Evolutionary conservation across 2,329 filamentous ascomycete genomes (phyloP).

Genomic region (Didymosphaeria variabile): DNA sequence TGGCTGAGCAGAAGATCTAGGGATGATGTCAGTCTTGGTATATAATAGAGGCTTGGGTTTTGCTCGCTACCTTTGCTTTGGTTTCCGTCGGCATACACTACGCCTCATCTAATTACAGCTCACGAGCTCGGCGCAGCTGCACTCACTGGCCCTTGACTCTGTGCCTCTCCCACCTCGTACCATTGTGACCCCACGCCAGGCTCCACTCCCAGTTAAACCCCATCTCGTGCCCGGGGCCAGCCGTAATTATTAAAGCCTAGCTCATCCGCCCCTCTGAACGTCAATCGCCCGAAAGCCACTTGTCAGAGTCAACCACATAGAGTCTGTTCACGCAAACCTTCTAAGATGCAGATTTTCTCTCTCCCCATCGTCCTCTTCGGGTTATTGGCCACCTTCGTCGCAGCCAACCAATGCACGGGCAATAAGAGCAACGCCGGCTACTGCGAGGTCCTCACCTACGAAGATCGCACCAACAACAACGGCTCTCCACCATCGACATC

Average conservation of each 20-base stretch:
- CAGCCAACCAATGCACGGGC: constrained; percentile 17
- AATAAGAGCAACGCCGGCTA: constrained; percentile 21
- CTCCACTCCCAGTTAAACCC: background rate
- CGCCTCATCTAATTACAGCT: background rate
- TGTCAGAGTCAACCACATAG: background rate
- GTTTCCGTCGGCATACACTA: background rate
- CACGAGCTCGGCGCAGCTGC: background rate
- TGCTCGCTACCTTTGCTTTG: background rate
- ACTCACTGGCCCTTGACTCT: background rate
- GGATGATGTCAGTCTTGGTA: background rate
- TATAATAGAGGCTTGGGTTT: background rate
- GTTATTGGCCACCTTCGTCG: background rate
- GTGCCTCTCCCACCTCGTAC: background rate
- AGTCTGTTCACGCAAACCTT: background rate
- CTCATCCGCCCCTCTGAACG: background rate
- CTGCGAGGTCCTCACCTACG: constrained; percentile 28
- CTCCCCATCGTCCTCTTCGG: background rate
- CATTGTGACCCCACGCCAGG: background rate
- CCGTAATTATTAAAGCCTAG: background rate
- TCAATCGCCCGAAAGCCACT: no score
- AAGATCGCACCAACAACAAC: constrained; percentile 23
- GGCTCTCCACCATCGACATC: constrained; percentile 20
- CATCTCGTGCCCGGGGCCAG: background rate
- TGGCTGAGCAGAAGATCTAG: background rate
- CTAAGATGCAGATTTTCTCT: background rate